Conservation (phyloP, 164 flowering plant genomes). For the Aristolochia contorta region DNA sequence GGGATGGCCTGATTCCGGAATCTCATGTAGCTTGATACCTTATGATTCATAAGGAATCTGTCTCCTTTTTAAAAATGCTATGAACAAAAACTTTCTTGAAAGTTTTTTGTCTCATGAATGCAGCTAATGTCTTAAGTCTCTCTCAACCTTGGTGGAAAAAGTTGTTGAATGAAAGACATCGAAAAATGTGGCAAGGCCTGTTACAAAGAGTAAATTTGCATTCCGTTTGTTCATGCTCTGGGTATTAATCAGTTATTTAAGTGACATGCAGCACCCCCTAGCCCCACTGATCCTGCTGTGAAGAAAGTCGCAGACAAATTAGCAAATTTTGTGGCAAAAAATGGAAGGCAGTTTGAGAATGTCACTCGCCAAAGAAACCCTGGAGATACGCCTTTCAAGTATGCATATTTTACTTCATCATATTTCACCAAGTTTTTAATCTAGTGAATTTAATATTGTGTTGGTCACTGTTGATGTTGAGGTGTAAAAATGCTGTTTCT, state of each 20-base stretch:
- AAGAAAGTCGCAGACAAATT: conserved; percentile 94
- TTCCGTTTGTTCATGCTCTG: conserved; percentile 85
- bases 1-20: too few species aligned
- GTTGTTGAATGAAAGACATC: conserved; percentile 76
- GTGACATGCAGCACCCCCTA: conserved; percentile 96
- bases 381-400: conserved; percentile 96
- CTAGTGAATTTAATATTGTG: not conserved
- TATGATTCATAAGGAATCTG: conserved; percentile 6
- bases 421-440: not conserved
- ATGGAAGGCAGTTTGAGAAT: conserved; percentile 93
- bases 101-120: conserved; percentile 76
- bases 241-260: conserved; percentile 99
- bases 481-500: too few species aligned
- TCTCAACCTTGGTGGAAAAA: conserved; percentile 75
- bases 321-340: conserved; percentile 96
- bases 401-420: conserved; percentile 15
- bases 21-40: not conserved
- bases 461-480: too few species aligned
- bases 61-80: conserved; percentile 22
- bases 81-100: conserved; percentile 56
- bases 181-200: conserved; percentile 71
- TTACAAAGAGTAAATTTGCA: conserved; percentile 81
- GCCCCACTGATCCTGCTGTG: conserved; percentile 88
- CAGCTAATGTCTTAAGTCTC: conserved; percentile 66
- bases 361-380: conserved; percentile 86